These are phyloP conservation scores for Candida sanyaensis DNA, from an alignment of 1,139 yeast genomes.

Conservation along the genomic window DNA sequence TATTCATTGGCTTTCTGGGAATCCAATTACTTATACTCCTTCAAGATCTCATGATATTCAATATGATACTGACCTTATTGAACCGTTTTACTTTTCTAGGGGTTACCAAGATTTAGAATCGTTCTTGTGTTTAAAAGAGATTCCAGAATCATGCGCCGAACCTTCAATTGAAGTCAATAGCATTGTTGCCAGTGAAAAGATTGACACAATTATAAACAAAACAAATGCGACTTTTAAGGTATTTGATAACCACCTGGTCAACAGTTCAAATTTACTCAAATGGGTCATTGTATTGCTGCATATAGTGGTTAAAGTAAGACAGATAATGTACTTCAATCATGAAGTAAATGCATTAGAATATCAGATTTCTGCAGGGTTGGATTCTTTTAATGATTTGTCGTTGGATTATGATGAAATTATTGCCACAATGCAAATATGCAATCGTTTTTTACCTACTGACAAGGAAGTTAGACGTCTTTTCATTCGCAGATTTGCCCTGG, in stretches of 20 bases:
- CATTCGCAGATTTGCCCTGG: slow-evolving; percentile 5
- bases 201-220: slow-evolving; percentile 7
- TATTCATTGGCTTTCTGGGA: slow-evolving; percentile 46
- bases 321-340: neutral
- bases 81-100: slow-evolving; percentile 7
- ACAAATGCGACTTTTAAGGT: slow-evolving; percentile 8
- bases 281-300: slow-evolving; percentile 12
- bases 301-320: slow-evolving; percentile 2
- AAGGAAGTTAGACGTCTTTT: neutral
- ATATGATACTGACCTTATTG: slow-evolving; percentile 8
- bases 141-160: neutral
- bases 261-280: slow-evolving; percentile 7
- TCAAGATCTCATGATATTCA: neutral
- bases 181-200: slow-evolving; percentile 3
- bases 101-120: slow-evolving; percentile 8
- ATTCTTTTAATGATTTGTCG: slow-evolving; percentile 9
- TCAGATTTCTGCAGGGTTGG: slow-evolving; percentile 12
- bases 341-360: slow-evolving; percentile 7
- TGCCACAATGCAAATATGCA: slow-evolving; percentile 5
- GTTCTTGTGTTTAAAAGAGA: slow-evolving; percentile 8
- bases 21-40: slow-evolving; percentile 9
- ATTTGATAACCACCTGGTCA: slow-evolving; percentile 6
- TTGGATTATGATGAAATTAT: slow-evolving; percentile 8
- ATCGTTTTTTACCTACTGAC: neutral
- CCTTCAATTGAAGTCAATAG: slow-evolving; percentile 6